Evolutionary conservation across 2,329 filamentous ascomycete genomes (phyloP).

Genomic region (Trichophyton mentagrophytes): DNA sequence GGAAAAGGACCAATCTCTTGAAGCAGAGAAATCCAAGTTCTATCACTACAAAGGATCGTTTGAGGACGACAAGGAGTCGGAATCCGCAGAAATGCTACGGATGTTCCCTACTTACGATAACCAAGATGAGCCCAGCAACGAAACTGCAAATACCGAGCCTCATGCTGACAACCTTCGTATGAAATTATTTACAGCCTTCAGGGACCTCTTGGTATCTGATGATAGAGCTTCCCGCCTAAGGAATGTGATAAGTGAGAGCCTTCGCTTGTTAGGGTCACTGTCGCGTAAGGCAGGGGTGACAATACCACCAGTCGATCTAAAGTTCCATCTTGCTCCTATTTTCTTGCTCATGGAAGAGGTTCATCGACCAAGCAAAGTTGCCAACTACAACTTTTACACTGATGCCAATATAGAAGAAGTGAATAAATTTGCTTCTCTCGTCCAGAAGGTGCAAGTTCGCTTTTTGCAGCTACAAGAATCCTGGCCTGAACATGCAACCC

Average conservation of each 20-base stretch:
- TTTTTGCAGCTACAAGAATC: conserved; percentile 55
- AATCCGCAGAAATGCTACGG: conserved; percentile 61
- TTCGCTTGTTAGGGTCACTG: conserved; percentile 24
- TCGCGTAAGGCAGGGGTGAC: conserved; percentile 18
- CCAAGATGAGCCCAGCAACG: conserved; percentile 29
- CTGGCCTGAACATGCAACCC: conserved; percentile 63
- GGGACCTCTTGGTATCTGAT: conserved; percentile 28
- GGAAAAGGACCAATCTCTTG: conserved; percentile 60
- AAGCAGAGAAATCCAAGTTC: conserved; percentile 59
- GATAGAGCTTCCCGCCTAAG: conserved; percentile 21
- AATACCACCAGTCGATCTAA: conserved; percentile 25
- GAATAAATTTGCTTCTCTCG: conserved; percentile 56
- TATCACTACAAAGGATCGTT: conserved; percentile 72
- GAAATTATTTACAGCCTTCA: conserved; percentile 49
- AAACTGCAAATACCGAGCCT: conserved; percentile 23
- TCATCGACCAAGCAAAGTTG: conserved; percentile 24
- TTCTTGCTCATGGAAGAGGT: conserved; percentile 51
- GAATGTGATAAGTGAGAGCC: conserved; percentile 25
- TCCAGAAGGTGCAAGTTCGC: conserved; percentile 54
- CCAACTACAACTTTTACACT: conserved; percentile 76
- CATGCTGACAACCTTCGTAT: conserved; percentile 46
- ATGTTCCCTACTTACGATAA: conserved; percentile 70
- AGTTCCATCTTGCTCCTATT: conserved; percentile 51
- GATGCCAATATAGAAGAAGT: conserved; percentile 66
- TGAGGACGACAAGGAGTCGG: conserved; percentile 62